Conservation (phyloP, 176 grass and related monocot species). For the Triticum dicoccoides region DNA sequence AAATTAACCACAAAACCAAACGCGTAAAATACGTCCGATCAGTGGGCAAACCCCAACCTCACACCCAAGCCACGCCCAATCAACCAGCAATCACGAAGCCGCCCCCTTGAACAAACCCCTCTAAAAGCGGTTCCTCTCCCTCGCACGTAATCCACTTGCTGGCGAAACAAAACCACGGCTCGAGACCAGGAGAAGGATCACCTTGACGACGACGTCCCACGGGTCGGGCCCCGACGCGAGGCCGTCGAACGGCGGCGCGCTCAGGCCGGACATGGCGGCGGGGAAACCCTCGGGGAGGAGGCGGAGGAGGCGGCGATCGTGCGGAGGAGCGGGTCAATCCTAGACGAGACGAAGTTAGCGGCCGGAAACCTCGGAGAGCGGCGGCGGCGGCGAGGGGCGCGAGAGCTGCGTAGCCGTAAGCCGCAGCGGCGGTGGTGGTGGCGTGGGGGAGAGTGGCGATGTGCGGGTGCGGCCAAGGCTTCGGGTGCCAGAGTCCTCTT, state of each 20-base stretch:
- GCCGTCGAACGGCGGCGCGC: slow-evolving; percentile 21
- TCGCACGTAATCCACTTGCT: neutral
- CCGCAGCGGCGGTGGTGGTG: slow-evolving; percentile 47
- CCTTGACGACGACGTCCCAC: slow-evolving; percentile 70
- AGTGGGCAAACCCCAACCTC: neutral
- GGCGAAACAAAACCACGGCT: neutral
- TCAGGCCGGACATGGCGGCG: slow-evolving; percentile 42
- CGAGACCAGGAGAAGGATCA: neutral
- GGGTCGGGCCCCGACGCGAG: slow-evolving; percentile 19
- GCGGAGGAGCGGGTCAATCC: slow-evolving; percentile 7
- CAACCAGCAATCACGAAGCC: neutral
- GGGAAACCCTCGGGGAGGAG: slow-evolving; percentile 18
- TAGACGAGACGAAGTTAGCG: neutral
- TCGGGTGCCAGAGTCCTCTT: neutral
- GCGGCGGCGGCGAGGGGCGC: too few species aligned
- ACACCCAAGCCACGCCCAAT: neutral
- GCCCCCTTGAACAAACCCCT: neutral
- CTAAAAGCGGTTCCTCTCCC: neutral
- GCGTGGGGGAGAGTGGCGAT: neutral
- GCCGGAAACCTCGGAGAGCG: neutral
- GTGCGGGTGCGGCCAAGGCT: neutral
- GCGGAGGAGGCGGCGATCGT: slow-evolving; percentile 40
- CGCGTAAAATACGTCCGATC: neutral
- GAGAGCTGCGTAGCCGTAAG: slow-evolving; percentile 74
- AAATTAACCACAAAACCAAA: neutral